A percentile compares a stretch with the other conserved stretches of the same genome.
phyloP scores from a whole-genome alignment of 371 early-diverging fungal genomes.

The Mucor sp. region DNA sequence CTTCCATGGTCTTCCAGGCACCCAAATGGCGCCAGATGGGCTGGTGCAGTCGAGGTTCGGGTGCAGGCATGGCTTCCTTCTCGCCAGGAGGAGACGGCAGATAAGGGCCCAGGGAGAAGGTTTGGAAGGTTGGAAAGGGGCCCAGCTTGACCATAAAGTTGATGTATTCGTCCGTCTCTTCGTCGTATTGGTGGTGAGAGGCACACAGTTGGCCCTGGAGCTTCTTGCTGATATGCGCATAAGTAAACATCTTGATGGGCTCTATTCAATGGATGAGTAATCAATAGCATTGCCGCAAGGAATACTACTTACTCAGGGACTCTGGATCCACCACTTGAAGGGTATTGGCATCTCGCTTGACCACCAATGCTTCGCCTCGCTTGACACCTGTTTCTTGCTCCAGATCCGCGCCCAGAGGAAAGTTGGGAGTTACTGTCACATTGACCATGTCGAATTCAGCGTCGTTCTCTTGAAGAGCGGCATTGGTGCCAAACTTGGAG shows the following conservation, averaged over 20 bases:
- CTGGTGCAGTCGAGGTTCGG: constrained; percentile 31
- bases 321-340: constrained; percentile 60
- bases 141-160: constrained; percentile 53
- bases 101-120: constrained; percentile 35
- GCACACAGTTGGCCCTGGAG: constrained; percentile 53
- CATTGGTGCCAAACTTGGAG: constrained; percentile 31
- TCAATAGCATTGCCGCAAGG: background rate
- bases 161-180: constrained; percentile 49
- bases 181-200: constrained; percentile 55
- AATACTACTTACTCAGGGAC: constrained; percentile 36
- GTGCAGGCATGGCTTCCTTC: constrained; percentile 20
- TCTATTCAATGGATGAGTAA: constrained; percentile 22
- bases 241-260: constrained; percentile 53
- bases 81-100: constrained; percentile 16
- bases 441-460: constrained; percentile 60
- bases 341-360: constrained; percentile 61
- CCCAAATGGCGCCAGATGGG: constrained; percentile 52
- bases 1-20: constrained; percentile 43
- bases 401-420: constrained; percentile 47
- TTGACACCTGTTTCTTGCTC: constrained; percentile 39
- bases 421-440: constrained; percentile 67
- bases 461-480: constrained; percentile 35
- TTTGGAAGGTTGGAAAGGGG: constrained; percentile 47
- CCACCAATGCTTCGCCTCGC: constrained; percentile 42
- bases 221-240: constrained; percentile 49